A percentile compares a stretch with the other conserved stretches of the same genome.
Evolutionary conservation across 192 early-diverging fungal genomes (phyloP).

Genomic region (Coemansia sp.): DNA sequence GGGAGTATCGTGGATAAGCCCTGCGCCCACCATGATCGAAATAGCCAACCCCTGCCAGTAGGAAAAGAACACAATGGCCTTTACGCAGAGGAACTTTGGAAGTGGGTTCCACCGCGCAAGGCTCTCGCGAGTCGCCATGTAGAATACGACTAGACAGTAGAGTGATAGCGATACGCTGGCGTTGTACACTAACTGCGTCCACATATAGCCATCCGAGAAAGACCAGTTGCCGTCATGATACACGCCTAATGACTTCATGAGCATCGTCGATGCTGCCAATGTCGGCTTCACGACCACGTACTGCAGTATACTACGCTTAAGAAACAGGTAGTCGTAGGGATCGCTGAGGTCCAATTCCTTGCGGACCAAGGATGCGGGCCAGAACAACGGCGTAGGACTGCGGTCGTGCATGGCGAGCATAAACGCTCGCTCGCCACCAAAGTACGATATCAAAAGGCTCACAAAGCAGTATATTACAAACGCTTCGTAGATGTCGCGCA

Average conservation of each 20-base stretch:
- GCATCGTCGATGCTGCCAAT: slow-evolving; percentile 75
- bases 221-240: slow-evolving; percentile 85
- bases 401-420: slow-evolving; percentile 76
- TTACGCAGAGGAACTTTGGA: slow-evolving; percentile 93
- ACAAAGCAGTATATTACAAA: slow-evolving; percentile 97
- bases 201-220: slow-evolving; percentile 71
- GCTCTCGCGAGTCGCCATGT: slow-evolving; percentile 75
- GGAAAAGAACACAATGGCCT: slow-evolving; percentile 91
- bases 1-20: slow-evolving; percentile 71
- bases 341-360: slow-evolving; percentile 80
- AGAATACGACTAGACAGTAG: slow-evolving; percentile 87
- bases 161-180: slow-evolving; percentile 80
- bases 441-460: slow-evolving; percentile 78
- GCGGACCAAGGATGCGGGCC: slow-evolving; percentile 73
- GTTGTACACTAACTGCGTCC: slow-evolving; percentile 83
- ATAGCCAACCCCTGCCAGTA: slow-evolving; percentile 91
- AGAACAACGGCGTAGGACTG: slow-evolving; percentile 76
- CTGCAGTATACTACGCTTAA: slow-evolving; percentile 91
- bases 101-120: slow-evolving; percentile 77
- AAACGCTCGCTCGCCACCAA: slow-evolving; percentile 86
- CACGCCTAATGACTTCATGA: slow-evolving; percentile 65
- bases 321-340: slow-evolving; percentile 81
- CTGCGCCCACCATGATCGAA: slow-evolving; percentile 74
- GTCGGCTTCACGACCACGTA: slow-evolving; percentile 89
- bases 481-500: slow-evolving; percentile 93